These are phyloP conservation scores for Stemphylium beticola DNA, from an alignment of 2,329 filamentous ascomycete genomes.

Conservation along the genomic window DNA sequence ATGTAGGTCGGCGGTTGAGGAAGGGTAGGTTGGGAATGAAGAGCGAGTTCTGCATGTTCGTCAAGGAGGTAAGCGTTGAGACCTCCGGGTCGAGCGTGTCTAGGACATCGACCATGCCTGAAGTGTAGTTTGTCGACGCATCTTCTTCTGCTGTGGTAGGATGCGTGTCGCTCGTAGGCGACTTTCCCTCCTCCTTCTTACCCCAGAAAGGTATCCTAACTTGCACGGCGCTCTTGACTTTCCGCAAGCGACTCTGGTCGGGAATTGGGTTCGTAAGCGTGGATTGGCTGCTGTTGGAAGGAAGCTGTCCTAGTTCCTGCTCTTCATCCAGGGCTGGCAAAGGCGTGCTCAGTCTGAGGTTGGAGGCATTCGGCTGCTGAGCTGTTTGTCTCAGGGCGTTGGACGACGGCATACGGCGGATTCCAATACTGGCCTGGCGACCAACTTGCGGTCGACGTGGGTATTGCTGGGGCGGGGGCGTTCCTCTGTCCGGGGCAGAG, in stretches of 20 bases:
- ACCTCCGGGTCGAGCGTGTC: slow-evolving; percentile 82
- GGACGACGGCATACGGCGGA: slow-evolving; percentile 42
- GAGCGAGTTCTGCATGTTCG: slow-evolving; percentile 88
- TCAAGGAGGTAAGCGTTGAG: slow-evolving; percentile 80
- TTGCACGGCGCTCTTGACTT: slow-evolving; percentile 38
- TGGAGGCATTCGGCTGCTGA: slow-evolving; percentile 28
- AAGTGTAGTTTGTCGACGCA: slow-evolving; percentile 58
- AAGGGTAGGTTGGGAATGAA: slow-evolving; percentile 84
- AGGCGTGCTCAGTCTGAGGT: slow-evolving; percentile 31
- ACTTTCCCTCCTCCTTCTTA: slow-evolving; percentile 21
- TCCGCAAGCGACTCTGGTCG: slow-evolving; percentile 32
- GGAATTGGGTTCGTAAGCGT: slow-evolving; percentile 17
- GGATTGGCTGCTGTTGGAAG: slow-evolving; percentile 26
- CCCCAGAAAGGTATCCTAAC: slow-evolving; percentile 37
- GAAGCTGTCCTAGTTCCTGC: slow-evolving; percentile 26
- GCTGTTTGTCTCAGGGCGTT: slow-evolving; percentile 30
- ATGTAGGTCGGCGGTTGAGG: slow-evolving; percentile 79
- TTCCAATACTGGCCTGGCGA: slow-evolving; percentile 46
- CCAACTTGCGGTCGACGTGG: slow-evolving; percentile 35
- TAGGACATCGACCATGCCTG: slow-evolving; percentile 69
- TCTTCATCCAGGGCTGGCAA: slow-evolving; percentile 40
- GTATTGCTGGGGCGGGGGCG: slow-evolving; percentile 24
- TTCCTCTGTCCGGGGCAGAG: slow-evolving; percentile 29
- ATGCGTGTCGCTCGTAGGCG: background rate
- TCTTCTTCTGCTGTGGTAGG: slow-evolving; percentile 5